Conservation (phyloP, 1,139 yeast genomes). For the Yamadazyma mexicana region DNA sequence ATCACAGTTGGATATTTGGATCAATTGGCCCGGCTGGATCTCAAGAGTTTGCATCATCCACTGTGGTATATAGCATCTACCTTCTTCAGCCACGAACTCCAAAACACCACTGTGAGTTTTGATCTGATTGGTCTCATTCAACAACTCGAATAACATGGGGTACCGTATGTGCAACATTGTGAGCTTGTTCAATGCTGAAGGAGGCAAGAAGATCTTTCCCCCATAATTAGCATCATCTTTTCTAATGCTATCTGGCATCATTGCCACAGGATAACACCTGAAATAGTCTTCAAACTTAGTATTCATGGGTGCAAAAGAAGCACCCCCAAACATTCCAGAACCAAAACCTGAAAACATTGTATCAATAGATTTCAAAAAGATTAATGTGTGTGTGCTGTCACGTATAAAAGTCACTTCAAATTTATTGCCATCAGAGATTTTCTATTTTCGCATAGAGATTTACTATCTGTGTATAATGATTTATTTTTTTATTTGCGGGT, state of each 20-base stretch:
- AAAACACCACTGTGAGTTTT: conserved; percentile 90
- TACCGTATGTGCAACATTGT: conserved; percentile 86
- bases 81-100: conserved; percentile 97
- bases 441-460: neutral
- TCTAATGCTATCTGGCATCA: conserved; percentile 83
- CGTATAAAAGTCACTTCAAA: no score
- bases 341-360: conserved; percentile 50
- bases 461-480: neutral
- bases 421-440: conserved; percentile 3
- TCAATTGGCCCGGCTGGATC: conserved; percentile 74
- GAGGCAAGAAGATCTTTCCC: conserved; percentile 95
- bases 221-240: conserved; percentile 88
- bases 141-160: conserved; percentile 89
- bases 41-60: conserved; percentile 92
- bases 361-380: neutral
- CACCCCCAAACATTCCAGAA: conserved; percentile 37
- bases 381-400: no score
- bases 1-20: conserved; percentile 75
- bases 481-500: neutral
- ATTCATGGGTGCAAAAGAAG: conserved; percentile 31
- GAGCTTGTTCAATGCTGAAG: conserved; percentile 84
- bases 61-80: conserved; percentile 89
- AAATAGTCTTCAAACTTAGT: conserved; percentile 72
- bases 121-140: conserved; percentile 58
- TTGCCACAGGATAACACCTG: conserved; percentile 86